A percentile compares a stretch with the other conserved stretches of the same genome.
These are phyloP conservation scores for Lumnitzera racemosa DNA, from an alignment of 345 rosid genomes.

Conservation along the genomic window DNA sequence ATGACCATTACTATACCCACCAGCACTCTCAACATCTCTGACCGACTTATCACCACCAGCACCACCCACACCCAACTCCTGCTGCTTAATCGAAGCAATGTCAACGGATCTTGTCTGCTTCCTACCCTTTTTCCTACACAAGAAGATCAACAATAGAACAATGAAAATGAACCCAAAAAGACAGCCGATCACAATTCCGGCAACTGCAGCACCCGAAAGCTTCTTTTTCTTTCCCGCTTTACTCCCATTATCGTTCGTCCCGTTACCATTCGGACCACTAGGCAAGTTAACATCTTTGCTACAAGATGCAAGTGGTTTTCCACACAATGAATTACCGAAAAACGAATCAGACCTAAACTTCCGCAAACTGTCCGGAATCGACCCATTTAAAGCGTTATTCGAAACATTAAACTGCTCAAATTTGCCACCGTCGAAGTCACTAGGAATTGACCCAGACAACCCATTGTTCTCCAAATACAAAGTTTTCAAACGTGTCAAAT, in stretches of 20 bases:
- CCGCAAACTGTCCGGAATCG: conserved; percentile 46
- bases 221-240: conserved; percentile 28
- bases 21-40: conserved; percentile 36
- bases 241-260: conserved; percentile 11
- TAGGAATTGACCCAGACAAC: conserved; percentile 28
- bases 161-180: conserved; percentile 48
- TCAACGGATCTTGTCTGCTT: conserved; percentile 56
- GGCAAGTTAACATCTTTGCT: conserved; percentile 31
- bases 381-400: conserved; percentile 68
- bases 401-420: conserved; percentile 80
- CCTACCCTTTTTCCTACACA: conserved; percentile 48
- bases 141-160: conserved; percentile 39
- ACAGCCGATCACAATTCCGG: conserved; percentile 84
- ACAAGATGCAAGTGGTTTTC: conserved; percentile 53
- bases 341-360: conserved; percentile 45
- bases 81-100: conserved; percentile 52
- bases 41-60: conserved; percentile 40
- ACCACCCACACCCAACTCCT: conserved; percentile 38
- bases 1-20: conserved; percentile 27
- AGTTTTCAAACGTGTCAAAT: conserved; percentile 25
- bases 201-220: conserved; percentile 79
- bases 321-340: conserved; percentile 73
- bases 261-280: conserved; percentile 26
- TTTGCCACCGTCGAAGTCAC: conserved; percentile 17
- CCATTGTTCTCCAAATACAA: conserved; percentile 27